These are phyloP conservation scores for Pecoramyces ruminantium DNA, from an alignment of 192 early-diverging fungal species.

Conservation along the genomic window DNA sequence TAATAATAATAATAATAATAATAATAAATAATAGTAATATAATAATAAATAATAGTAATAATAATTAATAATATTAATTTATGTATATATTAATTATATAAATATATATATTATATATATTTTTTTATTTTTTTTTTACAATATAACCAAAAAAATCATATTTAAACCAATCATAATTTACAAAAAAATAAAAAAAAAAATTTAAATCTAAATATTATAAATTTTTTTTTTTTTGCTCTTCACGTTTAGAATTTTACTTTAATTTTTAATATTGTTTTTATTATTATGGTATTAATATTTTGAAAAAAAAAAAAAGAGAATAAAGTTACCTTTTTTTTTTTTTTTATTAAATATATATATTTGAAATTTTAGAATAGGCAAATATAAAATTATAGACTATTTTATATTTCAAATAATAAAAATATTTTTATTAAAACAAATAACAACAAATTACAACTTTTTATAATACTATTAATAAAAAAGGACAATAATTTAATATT, in stretches of 20 bases:
- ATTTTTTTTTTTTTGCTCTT: neutral
- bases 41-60: too few species aligned
- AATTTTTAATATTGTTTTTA: neutral
- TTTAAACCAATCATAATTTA: neutral
- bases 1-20: too few species aligned
- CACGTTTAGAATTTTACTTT: neutral
- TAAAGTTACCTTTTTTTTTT: neutral
- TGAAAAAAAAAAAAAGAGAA: neutral
- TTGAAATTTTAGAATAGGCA: neutral
- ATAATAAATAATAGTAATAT: too few species aligned
- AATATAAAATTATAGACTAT: neutral
- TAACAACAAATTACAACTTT: neutral
- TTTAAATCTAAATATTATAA: neutral
- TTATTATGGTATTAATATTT: neutral
- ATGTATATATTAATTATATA: neutral
- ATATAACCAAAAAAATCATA: neutral
- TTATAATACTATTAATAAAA: neutral
- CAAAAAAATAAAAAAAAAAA: neutral
- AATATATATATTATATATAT: neutral
- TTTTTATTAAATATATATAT: neutral
- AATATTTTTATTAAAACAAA: neutral
- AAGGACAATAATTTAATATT: neutral
- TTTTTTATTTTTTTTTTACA: too few species aligned
- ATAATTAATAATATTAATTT: too few species aligned
- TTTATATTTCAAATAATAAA: neutral